Percentiles rank a stretch among this genome's conserved stretches.
Conservation (phyloP, 2,329 filamentous ascomycete genomes). For the Paracorniculantispora psalliotae region DNA sequence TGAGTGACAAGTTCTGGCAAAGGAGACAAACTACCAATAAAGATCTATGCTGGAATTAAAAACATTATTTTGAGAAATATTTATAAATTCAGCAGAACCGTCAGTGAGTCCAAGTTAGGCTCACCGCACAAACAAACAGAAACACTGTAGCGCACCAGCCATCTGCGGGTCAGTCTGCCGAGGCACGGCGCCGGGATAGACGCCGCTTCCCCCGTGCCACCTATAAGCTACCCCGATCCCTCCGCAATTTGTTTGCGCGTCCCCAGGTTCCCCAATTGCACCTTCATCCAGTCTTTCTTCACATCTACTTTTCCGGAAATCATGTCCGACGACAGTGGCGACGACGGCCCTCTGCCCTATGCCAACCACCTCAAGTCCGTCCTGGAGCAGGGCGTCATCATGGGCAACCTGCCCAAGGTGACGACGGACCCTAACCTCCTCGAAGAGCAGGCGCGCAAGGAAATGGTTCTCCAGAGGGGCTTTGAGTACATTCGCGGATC, state of each 20-base stretch:
- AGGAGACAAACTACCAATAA: too few relatives aligned
- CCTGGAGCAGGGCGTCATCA: slow-evolving; percentile 47
- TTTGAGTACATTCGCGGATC: slow-evolving; percentile 61
- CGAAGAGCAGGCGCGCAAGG: slow-evolving; percentile 48
- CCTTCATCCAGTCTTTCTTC: not conserved
- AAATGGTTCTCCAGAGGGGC: slow-evolving; percentile 37
- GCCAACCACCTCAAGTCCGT: slow-evolving; percentile 42
- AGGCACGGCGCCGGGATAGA: slow-evolving; percentile 1
- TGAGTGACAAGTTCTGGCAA: too few relatives aligned
- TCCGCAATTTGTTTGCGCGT: not conserved
- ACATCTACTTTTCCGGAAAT: not conserved
- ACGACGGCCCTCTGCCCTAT: slow-evolving; percentile 27
- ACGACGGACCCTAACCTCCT: slow-evolving; percentile 56
- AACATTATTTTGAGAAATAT: too few relatives aligned
- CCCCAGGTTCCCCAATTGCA: not conserved
- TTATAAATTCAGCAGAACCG: too few relatives aligned
- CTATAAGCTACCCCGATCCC: not conserved
- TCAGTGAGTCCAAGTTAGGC: not conserved
- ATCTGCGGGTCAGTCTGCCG: not conserved
- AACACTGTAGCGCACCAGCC: not conserved
- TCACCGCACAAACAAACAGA: not conserved
- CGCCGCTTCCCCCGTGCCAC: not conserved
- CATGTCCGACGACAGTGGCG: slow-evolving; percentile 18
- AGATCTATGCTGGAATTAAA: too few relatives aligned
- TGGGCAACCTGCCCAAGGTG: slow-evolving; percentile 42